Evolutionary conservation across 352 stramenopile genomes (phyloP).

Genomic region (Thraustotheca clavata): DNA sequence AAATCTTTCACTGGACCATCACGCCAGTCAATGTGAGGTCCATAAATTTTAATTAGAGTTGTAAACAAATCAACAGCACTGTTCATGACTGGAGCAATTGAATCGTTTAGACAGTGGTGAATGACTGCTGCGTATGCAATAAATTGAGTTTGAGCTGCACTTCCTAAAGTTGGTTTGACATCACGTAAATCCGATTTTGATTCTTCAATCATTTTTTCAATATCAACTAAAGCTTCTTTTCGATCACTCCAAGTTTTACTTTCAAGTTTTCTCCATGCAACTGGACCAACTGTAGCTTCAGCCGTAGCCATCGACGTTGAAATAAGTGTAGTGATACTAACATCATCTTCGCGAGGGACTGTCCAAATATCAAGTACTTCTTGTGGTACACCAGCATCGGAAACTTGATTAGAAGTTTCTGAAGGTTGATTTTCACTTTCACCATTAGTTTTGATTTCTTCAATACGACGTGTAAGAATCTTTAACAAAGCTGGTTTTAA

Average conservation of each 20-base stretch:
- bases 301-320: conserved; percentile 33
- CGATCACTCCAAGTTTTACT: conserved; percentile 79
- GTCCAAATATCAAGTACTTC: conserved; percentile 27
- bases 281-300: conserved; percentile 44
- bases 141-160: conserved; percentile 56
- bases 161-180: conserved; percentile 43
- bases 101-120: conserved; percentile 47
- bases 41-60: conserved; percentile 69
- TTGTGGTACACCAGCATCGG: conserved; percentile 31
- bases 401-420: conserved; percentile 33
- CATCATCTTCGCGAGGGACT: conserved; percentile 46
- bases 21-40: conserved; percentile 63
- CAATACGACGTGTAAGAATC: conserved; percentile 59
- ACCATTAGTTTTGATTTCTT: conserved; percentile 39
- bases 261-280: conserved; percentile 65
- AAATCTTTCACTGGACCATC: conserved; percentile 49
- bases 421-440: conserved; percentile 28
- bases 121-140: conserved; percentile 51
- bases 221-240: conserved; percentile 66
- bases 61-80: conserved; percentile 53
- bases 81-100: conserved; percentile 69
- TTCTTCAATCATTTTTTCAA: conserved; percentile 60
- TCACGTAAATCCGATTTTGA: conserved; percentile 65
- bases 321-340: conserved; percentile 33
- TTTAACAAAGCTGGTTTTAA: conserved; percentile 72